A percentile compares a stretch with the other conserved stretches of the same genome.
Conservation (phyloP, 306 rosid species). For the Cicer chorassanicum region DNA sequence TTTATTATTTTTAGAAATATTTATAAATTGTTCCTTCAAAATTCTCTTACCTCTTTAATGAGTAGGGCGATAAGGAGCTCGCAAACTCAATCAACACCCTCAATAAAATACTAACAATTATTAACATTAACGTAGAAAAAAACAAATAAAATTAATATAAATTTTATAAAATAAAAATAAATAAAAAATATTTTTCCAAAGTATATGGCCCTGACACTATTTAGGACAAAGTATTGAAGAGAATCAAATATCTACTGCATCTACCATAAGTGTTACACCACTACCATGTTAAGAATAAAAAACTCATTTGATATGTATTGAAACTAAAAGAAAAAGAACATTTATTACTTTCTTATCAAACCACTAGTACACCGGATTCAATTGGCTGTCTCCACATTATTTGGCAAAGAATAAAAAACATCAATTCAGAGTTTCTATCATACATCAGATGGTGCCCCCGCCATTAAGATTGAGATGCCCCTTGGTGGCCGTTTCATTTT, state of each 20-base stretch:
- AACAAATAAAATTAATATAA: too few species aligned
- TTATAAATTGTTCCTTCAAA: too few species aligned
- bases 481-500: slow-evolving; percentile 36
- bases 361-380: slow-evolving; percentile 24
- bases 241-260: background rate
- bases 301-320: background rate
- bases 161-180: too few species aligned
- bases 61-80: too few species aligned
- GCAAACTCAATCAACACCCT: too few species aligned
- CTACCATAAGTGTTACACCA: background rate
- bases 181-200: too few species aligned
- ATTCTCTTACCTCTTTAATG: too few species aligned
- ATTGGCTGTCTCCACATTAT: slow-evolving; percentile 32
- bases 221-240: background rate
- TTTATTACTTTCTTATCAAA: slow-evolving; percentile 2
- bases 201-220: too few species aligned
- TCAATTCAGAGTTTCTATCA: slow-evolving; percentile 36
- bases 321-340: slow-evolving; percentile 2
- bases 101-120: too few species aligned
- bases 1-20: too few species aligned
- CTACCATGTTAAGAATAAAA: background rate
- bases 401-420: slow-evolving; percentile 24
- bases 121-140: too few species aligned
- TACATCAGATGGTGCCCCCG: slow-evolving; percentile 25
- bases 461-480: slow-evolving; percentile 36